Evolutionary conservation across 192 early-diverging fungal species (phyloP), one percentile per base, ranked within the genome.

Genomic region (Allomyces macrogynus): DNA sequence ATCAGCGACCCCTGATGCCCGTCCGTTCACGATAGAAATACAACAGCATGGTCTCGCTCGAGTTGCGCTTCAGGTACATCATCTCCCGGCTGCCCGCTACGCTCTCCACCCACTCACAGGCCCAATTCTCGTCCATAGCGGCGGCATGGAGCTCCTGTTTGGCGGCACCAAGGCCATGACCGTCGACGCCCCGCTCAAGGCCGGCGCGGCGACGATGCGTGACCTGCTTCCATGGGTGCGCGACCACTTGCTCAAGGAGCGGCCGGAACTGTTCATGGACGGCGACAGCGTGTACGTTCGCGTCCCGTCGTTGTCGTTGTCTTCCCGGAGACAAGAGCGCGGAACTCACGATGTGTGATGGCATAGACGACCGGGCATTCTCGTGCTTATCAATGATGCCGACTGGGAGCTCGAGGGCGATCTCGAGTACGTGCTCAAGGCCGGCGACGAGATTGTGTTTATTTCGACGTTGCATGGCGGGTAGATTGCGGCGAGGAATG

Each of bases 381-480:
- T 99, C 12, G 93, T 97, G 14, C 77, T 99, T 27, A 84, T 99
- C 43, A 99, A 99, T 67, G 89, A 91, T 43, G 77, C 81, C 3
- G 96, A 99, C 69, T 99, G 94, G 94, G 96, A 99, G 71, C 74
- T 99, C 27, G 86, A 88, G 71, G 93, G 90, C 23, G 87, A 89
- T 60, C 71, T 87, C 42, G 87, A 92, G 61, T 95, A 95, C 68
- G 71, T 78, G 65, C 65, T 99, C 44, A 67, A 89, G 68, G 75
- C 89, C 60, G 72, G 75, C 26, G 94, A 96, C 71, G 75, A 77
- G 44, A 85, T 99, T 62, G 83, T 90, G 24, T 97, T 99, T 74
- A 96, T 99, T 67, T 92, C 89, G 23, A 99, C 96, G n/a, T 70
- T 99, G 61, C 95, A 99, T 69, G 96, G 96, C 23, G 96, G 96